Percentiles rank a stretch among this genome's conserved stretches.
These are phyloP conservation scores for Gloeostereum incarnatum DNA, from an alignment of 768 basidiomycete species.

Conservation along the genomic window DNA sequence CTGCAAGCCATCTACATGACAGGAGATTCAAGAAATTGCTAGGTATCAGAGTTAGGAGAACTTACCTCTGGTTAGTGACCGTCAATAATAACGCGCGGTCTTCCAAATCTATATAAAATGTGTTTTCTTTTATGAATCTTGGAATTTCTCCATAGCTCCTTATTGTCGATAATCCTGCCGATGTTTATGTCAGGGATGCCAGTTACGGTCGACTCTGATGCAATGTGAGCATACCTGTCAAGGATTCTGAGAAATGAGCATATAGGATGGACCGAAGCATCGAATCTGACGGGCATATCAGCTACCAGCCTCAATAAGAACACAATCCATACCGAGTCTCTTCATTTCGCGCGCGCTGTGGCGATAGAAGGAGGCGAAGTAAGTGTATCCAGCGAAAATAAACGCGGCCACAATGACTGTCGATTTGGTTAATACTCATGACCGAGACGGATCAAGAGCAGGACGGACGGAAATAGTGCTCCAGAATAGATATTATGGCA, in stretches of 20 bases:
- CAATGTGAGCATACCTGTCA: slow-evolving; percentile 33
- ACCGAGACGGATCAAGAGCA: background rate
- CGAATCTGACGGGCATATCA: slow-evolving; percentile 31
- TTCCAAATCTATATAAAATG: slow-evolving; percentile 63
- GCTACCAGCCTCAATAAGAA: background rate
- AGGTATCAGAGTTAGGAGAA: background rate
- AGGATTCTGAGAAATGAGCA: slow-evolving; percentile 69
- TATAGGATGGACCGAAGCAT: slow-evolving; percentile 70
- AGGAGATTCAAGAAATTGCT: background rate
- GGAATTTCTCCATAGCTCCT: slow-evolving; percentile 60
- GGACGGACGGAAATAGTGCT: slow-evolving; percentile 51
- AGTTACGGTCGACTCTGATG: too few relatives aligned
- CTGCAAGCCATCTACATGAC: slow-evolving; percentile 48
- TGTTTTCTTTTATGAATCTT: slow-evolving; percentile 58
- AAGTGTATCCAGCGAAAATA: slow-evolving; percentile 51
- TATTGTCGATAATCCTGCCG: slow-evolving; percentile 54
- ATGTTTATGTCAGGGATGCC: too few relatives aligned
- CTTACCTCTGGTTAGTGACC: slow-evolving; percentile 54
- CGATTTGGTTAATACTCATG: background rate
- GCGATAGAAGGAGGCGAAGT: slow-evolving; percentile 62
- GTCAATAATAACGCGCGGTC: slow-evolving; percentile 62
- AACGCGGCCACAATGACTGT: slow-evolving; percentile 44
- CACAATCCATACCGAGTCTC: slow-evolving; percentile 23
- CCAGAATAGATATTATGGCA: slow-evolving; percentile 46
- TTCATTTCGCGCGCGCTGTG: slow-evolving; percentile 69